A percentile compares a stretch with the other conserved stretches of the same genome.
Evolutionary conservation across 768 basidiomycete species (phyloP).

Genomic region (Trametes gibbosa): DNA sequence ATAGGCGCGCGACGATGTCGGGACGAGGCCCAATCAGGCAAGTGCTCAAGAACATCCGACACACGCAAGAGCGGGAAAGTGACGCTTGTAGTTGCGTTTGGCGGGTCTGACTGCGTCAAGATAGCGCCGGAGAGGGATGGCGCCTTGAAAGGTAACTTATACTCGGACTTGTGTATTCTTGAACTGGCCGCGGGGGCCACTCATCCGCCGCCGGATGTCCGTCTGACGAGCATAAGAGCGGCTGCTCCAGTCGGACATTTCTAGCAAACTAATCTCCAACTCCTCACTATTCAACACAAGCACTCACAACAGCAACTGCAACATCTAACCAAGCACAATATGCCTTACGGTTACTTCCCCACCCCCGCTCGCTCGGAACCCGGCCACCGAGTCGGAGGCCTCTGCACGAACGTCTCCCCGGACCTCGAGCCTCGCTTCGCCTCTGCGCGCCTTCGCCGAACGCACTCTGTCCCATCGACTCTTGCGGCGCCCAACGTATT

Average conservation of each 20-base stretch:
- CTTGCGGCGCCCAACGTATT: neutral
- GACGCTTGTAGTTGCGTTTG: too few relatives aligned
- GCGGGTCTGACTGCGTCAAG: too few relatives aligned
- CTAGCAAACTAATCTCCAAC: neutral
- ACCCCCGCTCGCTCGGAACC: conserved; percentile 9
- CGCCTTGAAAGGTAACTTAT: neutral
- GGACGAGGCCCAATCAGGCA: neutral
- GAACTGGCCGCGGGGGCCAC: neutral
- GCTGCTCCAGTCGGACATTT: neutral
- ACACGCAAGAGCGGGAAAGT: neutral
- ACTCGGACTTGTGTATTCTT: neutral
- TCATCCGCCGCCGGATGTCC: neutral
- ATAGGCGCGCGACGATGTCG: neutral
- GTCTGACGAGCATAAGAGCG: neutral
- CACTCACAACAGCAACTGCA: neutral
- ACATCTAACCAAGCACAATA: neutral
- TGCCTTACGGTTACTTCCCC: conserved; percentile 4
- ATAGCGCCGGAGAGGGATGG: too few relatives aligned
- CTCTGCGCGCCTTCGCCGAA: neutral
- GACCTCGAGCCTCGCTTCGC: neutral
- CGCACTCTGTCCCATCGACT: neutral
- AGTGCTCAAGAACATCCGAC: conserved; percentile 5
- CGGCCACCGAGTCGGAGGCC: neutral
- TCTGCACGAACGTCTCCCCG: neutral
- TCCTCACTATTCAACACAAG: neutral